phyloP scores from a whole-genome alignment of 23 red algal species.

The Porphyridium purpureum region DNA sequence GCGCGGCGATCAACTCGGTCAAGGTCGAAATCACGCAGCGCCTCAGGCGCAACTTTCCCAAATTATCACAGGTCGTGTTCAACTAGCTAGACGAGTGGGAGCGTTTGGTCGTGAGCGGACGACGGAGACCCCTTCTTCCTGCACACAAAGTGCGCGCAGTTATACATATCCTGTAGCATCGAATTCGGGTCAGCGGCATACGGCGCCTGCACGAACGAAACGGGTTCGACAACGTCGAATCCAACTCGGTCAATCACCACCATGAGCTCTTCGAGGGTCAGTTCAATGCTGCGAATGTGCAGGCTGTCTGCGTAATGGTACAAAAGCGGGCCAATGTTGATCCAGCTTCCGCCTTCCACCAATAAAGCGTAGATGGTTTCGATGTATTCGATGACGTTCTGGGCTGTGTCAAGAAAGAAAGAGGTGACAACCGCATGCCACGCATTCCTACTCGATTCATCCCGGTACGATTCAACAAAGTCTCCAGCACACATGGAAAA shows the following conservation, averaged over 20 bases:
- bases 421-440: background rate
- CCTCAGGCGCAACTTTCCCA: conserved; percentile 53
- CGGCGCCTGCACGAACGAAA: background rate
- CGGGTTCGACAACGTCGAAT: background rate
- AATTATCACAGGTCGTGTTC: conserved; percentile 59
- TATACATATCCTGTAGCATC: background rate
- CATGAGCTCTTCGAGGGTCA: background rate
- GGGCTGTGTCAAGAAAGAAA: background rate
- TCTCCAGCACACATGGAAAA: background rate
- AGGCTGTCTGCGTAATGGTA: background rate
- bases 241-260: background rate
- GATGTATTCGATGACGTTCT: background rate
- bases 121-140: background rate
- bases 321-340: background rate
- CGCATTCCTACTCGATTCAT: background rate
- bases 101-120: background rate
- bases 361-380: background rate
- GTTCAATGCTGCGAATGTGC: background rate
- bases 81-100: conserved; percentile 6
- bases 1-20: conserved; percentile 80
- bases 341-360: background rate
- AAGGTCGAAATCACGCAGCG: conserved; percentile 88
- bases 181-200: background rate
- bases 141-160: background rate
- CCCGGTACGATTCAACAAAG: background rate